phyloP scores from a whole-genome alignment of 2,329 filamentous ascomycete genomes.

The Botrytis medusae region DNA sequence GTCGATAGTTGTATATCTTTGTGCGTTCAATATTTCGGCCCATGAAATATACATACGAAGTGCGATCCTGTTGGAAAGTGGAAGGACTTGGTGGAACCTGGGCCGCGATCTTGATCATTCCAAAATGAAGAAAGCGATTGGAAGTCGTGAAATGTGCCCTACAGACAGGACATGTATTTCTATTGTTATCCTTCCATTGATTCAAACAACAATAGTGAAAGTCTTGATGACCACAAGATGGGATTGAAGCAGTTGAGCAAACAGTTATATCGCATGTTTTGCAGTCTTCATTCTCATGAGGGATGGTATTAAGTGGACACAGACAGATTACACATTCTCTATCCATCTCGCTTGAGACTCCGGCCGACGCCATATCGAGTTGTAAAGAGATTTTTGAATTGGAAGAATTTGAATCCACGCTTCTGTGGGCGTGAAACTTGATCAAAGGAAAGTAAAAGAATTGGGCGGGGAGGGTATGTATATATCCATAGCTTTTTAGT shows the following conservation, averaged over 20 bases:
- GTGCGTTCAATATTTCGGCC: neutral
- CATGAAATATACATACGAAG: neutral
- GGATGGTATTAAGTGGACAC: neutral
- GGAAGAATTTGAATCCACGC: neutral
- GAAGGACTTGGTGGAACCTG: neutral
- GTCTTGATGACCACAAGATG: neutral
- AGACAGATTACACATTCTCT: neutral
- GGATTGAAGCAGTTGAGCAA: neutral
- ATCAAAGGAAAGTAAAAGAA: neutral
- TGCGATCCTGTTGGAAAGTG: neutral
- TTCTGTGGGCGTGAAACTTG: neutral
- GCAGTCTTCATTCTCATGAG: neutral
- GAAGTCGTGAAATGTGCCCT: neutral
- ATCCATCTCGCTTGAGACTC: neutral
- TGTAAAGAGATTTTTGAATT: neutral
- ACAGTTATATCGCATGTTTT: neutral
- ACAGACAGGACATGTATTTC: neutral
- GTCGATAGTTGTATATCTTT: neutral
- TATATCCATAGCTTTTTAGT: neutral
- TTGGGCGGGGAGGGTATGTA: neutral
- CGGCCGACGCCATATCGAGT: neutral
- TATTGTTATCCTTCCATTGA: neutral
- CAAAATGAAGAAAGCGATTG: neutral
- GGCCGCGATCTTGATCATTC: neutral
- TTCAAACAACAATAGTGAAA: conserved; percentile 2